These are phyloP conservation scores for Cystobasidium slooffiae DNA, from an alignment of 1,284 basidiomycete species.

Conservation along the genomic window DNA sequence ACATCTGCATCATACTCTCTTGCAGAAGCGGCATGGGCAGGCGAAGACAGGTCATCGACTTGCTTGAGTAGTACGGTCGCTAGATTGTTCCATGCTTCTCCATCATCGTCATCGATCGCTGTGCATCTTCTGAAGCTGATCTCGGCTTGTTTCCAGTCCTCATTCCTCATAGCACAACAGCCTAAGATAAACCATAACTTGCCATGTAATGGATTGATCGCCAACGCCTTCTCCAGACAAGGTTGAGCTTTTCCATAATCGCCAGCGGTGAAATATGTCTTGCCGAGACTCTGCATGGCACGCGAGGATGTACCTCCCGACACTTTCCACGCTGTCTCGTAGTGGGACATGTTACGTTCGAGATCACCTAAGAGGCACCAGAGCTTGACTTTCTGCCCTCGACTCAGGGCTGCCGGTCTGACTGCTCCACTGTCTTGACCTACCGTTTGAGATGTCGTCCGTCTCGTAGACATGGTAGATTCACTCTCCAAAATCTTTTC, in stretches of 20 bases:
- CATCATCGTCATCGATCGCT: slow-evolving; percentile 90
- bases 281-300: slow-evolving; percentile 88
- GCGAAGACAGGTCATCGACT: slow-evolving; percentile 58
- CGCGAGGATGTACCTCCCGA: slow-evolving; percentile 80
- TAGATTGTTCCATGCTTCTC: slow-evolving; percentile 97
- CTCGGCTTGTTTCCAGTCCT: slow-evolving; percentile 81
- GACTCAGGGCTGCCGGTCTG: slow-evolving; percentile 56
- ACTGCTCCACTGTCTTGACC: slow-evolving; percentile 55
- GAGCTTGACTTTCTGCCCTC: slow-evolving; percentile 83
- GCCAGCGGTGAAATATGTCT: slow-evolving; percentile 72
- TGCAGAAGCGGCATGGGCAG: slow-evolving; percentile 25
- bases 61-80: slow-evolving; percentile 91
- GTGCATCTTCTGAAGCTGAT: slow-evolving; percentile 86
- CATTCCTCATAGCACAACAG: slow-evolving; percentile 78
- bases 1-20: slow-evolving; percentile 41
- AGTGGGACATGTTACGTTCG: slow-evolving; percentile 71
- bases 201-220: slow-evolving; percentile 85
- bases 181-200: slow-evolving; percentile 95
- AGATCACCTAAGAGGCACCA: slow-evolving; percentile 96
- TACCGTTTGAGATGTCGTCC: slow-evolving; percentile 61
- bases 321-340: slow-evolving; percentile 80
- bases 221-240: slow-evolving; percentile 73
- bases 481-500: slow-evolving; percentile 82
- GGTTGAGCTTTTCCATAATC: slow-evolving; percentile 70
- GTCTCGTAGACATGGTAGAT: slow-evolving; percentile 64